Conservation (phyloP, 2,329 filamentous ascomycete species). For the Claviceps capensis region DNA sequence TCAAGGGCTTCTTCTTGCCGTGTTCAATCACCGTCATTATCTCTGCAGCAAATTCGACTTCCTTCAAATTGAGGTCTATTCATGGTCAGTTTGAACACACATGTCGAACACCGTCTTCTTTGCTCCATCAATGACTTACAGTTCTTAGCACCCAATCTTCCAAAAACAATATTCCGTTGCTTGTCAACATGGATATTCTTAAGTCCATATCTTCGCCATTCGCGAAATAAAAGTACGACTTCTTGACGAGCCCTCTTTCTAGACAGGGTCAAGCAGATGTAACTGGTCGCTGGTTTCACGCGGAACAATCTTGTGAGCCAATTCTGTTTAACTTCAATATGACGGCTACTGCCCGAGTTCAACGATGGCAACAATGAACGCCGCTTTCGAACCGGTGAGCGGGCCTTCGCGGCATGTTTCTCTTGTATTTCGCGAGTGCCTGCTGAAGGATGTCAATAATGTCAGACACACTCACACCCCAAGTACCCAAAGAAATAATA, state of each 20-base stretch:
- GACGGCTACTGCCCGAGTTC: constrained; percentile 28
- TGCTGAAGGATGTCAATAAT: neutral
- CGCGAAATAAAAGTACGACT: constrained; percentile 57
- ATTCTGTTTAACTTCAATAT: constrained; percentile 58
- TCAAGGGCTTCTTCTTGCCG: constrained; percentile 60
- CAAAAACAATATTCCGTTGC: constrained; percentile 65
- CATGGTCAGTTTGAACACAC: constrained; percentile 7
- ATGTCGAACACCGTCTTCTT: neutral
- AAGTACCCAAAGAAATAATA: neutral
- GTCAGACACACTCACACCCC: neutral
- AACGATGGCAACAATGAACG: constrained; percentile 20
- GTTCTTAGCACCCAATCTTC: constrained; percentile 61
- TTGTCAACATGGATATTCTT: constrained; percentile 68
- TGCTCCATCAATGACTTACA: constrained; percentile 39
- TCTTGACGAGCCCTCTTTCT: constrained; percentile 61
- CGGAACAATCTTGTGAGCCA: constrained; percentile 85
- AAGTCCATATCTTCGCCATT: constrained; percentile 76
- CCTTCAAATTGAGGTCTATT: constrained; percentile 65
- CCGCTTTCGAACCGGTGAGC: constrained; percentile 6
- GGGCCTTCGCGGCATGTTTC: constrained; percentile 4
- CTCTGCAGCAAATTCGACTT: constrained; percentile 77
- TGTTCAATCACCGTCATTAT: constrained; percentile 84
- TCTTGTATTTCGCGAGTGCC: neutral
- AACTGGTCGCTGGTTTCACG: constrained; percentile 66
- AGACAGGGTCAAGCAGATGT: constrained; percentile 62